Evolutionary conservation across 2,329 filamentous ascomycete genomes (phyloP).

Genomic region (Pyrenochaeta sp.): DNA sequence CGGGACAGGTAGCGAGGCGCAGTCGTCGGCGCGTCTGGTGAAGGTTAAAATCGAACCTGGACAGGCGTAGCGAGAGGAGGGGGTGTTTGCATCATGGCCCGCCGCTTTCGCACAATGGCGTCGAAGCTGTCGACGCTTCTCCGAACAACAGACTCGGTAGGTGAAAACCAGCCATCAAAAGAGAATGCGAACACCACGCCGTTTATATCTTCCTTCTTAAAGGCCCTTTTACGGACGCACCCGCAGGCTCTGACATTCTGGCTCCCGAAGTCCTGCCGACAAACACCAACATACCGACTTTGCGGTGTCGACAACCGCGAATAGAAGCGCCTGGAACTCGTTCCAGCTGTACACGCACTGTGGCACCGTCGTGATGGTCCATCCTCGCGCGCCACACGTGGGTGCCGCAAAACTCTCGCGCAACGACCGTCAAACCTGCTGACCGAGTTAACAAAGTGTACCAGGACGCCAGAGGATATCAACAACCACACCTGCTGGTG

Average conservation of each 20-base stretch:
- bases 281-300: slow-evolving; percentile 22
- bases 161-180: slow-evolving; percentile 1
- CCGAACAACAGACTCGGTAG: slow-evolving; percentile 7
- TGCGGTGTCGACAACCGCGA: slow-evolving; percentile 25
- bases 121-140: slow-evolving; percentile 10
- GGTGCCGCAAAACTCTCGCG: slow-evolving; percentile 6
- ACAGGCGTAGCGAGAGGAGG: slow-evolving; percentile 23
- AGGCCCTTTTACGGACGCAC: slow-evolving; percentile 47
- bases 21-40: slow-evolving; percentile 14
- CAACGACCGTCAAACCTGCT: not conserved
- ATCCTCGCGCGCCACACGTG: slow-evolving; percentile 24
- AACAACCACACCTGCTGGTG: slow-evolving; percentile 10
- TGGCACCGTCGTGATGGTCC: slow-evolving; percentile 8
- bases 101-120: slow-evolving; percentile 22
- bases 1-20: slow-evolving; percentile 19
- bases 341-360: slow-evolving; percentile 16
- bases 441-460: not conserved
- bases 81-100: slow-evolving; percentile 23
- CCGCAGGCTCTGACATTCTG: slow-evolving; percentile 20
- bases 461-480: not conserved
- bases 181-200: slow-evolving; percentile 23
- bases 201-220: slow-evolving; percentile 41
- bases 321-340: slow-evolving; percentile 26
- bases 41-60: slow-evolving; percentile 10
- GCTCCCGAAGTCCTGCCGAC: slow-evolving; percentile 39